Conservation (phyloP, 225 moss, liverwort and hornwort genomes). For the Marchantia paleacea region DNA sequence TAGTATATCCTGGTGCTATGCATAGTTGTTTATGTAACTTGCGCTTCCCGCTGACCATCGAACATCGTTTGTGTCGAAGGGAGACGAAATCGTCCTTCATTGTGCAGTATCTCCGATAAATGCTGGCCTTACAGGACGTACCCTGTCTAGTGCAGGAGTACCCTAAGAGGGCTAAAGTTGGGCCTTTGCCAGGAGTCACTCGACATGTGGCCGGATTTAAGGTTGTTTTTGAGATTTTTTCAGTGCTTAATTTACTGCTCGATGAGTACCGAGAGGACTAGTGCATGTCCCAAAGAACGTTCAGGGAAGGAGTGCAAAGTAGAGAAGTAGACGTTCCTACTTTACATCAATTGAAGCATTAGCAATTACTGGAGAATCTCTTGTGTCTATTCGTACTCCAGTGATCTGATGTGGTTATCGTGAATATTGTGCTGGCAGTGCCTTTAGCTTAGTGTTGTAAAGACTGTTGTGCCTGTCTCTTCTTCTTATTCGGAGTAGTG, state of each 20-base stretch:
- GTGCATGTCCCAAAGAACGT: not conserved
- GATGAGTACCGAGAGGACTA: not conserved
- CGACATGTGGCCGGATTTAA: conserved; percentile 93
- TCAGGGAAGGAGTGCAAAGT: not conserved
- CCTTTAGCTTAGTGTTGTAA: not conserved
- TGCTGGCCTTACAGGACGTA: conserved; percentile 9
- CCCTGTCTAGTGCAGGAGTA: conserved; percentile 91
- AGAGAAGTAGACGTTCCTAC: not conserved
- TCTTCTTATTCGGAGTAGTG: not conserved
- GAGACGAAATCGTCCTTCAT: not conserved
- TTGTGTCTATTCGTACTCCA: not conserved
- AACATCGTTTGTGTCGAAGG: too few relatives aligned
- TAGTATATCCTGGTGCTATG: not conserved
- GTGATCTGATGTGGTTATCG: not conserved
- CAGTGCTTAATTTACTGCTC: not conserved
- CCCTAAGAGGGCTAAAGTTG: conserved; percentile 94
- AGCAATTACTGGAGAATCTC: not conserved
- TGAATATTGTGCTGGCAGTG: not conserved
- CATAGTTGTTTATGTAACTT: not conserved
- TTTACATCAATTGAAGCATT: not conserved
- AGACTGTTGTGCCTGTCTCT: not conserved
- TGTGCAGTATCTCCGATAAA: not conserved
- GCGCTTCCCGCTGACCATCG: too few relatives aligned
- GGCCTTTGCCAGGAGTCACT: conserved; percentile 93
- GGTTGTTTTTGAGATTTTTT: conserved; percentile 32